Conservation (phyloP, 768 basidiomycete genomes). For the Collybia mongolica region DNA sequence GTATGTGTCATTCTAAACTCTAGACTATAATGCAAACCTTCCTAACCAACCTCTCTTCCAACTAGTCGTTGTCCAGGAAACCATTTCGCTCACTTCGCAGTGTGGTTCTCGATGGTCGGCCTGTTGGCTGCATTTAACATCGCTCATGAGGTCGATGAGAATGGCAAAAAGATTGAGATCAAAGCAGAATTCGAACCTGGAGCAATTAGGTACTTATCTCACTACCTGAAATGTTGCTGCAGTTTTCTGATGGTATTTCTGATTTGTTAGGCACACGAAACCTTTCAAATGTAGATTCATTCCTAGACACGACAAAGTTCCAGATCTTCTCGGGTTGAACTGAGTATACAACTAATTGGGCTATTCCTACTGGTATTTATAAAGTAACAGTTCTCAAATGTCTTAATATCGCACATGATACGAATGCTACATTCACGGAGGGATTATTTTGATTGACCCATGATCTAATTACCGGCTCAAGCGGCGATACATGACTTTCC, state of each 20-base stretch:
- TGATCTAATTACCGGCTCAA: no score
- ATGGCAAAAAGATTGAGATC: constrained; percentile 14
- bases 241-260: background rate
- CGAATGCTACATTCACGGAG: no score
- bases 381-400: no score
- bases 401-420: no score
- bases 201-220: constrained; percentile 10
- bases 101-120: constrained; percentile 15
- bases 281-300: constrained; percentile 11
- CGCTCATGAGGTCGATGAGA: constrained; percentile 13
- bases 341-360: no score
- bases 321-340: constrained; percentile 5
- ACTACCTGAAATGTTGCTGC: background rate
- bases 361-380: no score
- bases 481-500: no score
- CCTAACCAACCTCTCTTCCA: background rate
- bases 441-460: no score
- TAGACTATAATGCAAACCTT: background rate
- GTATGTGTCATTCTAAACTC: background rate
- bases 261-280: constrained; percentile 9
- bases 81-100: constrained; percentile 15
- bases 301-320: constrained; percentile 10
- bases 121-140: constrained; percentile 12
- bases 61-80: constrained; percentile 15
- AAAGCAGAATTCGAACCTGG: constrained; percentile 13